Evolutionary conservation across 2,329 filamentous ascomycete genomes (phyloP).

Genomic region (Fusarium devonianum): DNA sequence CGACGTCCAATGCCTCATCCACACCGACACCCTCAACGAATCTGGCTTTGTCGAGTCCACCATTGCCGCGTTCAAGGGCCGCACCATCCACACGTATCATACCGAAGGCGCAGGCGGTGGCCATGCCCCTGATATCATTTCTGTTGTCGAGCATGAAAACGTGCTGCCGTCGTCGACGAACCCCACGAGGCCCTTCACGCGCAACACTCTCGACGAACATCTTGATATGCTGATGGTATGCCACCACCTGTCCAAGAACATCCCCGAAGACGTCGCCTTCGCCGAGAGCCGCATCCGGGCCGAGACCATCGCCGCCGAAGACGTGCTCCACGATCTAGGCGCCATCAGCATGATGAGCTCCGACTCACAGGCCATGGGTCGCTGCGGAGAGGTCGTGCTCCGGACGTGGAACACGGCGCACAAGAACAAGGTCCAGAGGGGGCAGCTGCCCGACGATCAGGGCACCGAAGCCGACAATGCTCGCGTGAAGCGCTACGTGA

Average conservation of each 20-base stretch:
- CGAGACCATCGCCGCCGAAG: conserved; percentile 95
- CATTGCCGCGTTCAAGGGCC: conserved; percentile 81
- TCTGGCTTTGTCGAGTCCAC: conserved; percentile 96
- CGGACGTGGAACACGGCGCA: conserved; percentile 97
- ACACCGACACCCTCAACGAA: conserved; percentile 96
- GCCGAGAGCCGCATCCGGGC: conserved; percentile 93
- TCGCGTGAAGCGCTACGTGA: conserved; percentile 89
- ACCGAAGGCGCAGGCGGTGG: conserved; percentile 95
- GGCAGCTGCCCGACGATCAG: conserved; percentile 76
- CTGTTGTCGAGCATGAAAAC: conserved; percentile 86
- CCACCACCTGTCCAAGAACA: conserved; percentile 90
- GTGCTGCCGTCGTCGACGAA: conserved; percentile 92
- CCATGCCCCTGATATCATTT: conserved; percentile 95
- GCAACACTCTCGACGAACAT: conserved; percentile 94
- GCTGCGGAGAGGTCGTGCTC: conserved; percentile 90
- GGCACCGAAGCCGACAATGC: conserved; percentile 86
- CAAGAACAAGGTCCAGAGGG: conserved; percentile 92
- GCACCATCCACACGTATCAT: conserved; percentile 96
- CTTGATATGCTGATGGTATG: conserved; percentile 99
- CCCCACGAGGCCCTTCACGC: conserved; percentile 87
- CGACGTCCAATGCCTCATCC: conserved; percentile 92
- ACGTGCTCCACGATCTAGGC: too few relatives aligned
- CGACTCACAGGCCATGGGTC: conserved; percentile 96
- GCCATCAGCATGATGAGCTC: conserved; percentile 98
- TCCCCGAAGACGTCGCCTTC: conserved; percentile 94